These are phyloP conservation scores for Naganishia onofrii DNA, from an alignment of 768 basidiomycete species.

Conservation along the genomic window DNA sequence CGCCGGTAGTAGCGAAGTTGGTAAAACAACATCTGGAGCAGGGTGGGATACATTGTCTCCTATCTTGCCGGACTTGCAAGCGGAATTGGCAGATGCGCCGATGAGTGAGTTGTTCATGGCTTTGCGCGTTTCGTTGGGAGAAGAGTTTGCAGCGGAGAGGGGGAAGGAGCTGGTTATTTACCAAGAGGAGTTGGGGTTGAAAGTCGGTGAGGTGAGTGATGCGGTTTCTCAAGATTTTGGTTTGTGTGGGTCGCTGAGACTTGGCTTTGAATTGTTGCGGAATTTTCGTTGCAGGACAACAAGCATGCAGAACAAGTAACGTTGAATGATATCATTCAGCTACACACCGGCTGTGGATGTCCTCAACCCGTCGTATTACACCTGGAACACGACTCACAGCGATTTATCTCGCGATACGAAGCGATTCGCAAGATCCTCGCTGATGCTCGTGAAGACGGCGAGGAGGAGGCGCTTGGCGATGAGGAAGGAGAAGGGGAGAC, in stretches of 20 bases:
- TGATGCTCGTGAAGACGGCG: slow-evolving; percentile 9
- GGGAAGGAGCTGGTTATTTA: slow-evolving; percentile 28
- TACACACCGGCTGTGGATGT: slow-evolving; percentile 13
- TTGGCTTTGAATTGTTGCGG: too few species aligned
- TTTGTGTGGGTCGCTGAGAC: not conserved
- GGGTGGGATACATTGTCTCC: slow-evolving; percentile 5
- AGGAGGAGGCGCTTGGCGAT: slow-evolving; percentile 26
- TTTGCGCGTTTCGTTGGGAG: slow-evolving; percentile 17
- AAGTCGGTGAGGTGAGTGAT: slow-evolving; percentile 24
- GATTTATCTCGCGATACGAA: slow-evolving; percentile 24
- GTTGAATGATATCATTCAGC: slow-evolving; percentile 18
- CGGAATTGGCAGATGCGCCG: slow-evolving; percentile 12
- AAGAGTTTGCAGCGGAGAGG: slow-evolving; percentile 23
- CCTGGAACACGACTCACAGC: slow-evolving; percentile 12
- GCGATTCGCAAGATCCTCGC: slow-evolving; percentile 15
- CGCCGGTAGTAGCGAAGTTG: not conserved
- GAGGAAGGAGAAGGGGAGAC: slow-evolving; percentile 25
- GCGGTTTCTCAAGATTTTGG: not conserved
- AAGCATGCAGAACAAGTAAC: slow-evolving; percentile 21
- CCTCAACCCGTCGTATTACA: slow-evolving; percentile 8
- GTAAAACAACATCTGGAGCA: not conserved
- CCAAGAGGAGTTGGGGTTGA: slow-evolving; percentile 3
- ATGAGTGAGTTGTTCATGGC: slow-evolving; percentile 23
- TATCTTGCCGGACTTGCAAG: slow-evolving; percentile 1
- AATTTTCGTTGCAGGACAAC: slow-evolving; percentile 26